A percentile compares a stretch with the other conserved stretches of the same genome.
These are phyloP conservation scores for Pythium folliculosum DNA, from an alignment of 352 stramenopile genomes.

Conservation along the genomic window DNA sequence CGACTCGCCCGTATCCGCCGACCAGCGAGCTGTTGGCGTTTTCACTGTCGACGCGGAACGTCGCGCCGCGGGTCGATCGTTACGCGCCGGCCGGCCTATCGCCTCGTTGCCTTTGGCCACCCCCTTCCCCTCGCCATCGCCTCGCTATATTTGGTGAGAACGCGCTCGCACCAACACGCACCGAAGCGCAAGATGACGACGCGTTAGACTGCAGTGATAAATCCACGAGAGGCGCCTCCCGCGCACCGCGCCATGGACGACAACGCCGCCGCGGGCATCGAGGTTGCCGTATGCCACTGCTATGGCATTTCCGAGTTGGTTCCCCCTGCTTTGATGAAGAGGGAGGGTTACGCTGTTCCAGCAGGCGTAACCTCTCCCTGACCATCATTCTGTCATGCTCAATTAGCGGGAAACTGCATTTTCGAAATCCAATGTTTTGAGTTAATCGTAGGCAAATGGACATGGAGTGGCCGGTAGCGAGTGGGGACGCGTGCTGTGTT, in stretches of 20 bases:
- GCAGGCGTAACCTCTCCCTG: no score
- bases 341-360: no score
- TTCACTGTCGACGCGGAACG: neutral
- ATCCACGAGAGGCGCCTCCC: no score
- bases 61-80: conserved; percentile 7
- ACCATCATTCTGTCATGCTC: neutral
- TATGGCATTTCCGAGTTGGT: neutral
- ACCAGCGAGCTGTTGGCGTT: neutral
- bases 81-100: conserved; percentile 2
- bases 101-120: neutral
- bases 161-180: neutral
- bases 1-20: neutral
- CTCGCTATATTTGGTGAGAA: conserved; percentile 14
- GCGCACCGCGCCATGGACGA: no score
- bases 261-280: no score
- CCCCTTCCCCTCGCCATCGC: neutral
- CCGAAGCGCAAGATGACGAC: neutral
- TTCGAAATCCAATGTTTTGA: conserved; percentile 16
- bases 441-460: neutral
- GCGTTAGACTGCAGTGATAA: no score
- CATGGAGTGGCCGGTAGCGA: neutral
- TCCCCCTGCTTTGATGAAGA: neutral
- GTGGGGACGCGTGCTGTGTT: neutral
- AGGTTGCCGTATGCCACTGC: no score
- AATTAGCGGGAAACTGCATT: neutral